Percentiles rank a stretch among this genome's conserved stretches.
These are phyloP conservation scores for Dipteronia sinensis DNA, from an alignment of 345 rosid genomes.

Conservation along the genomic window DNA sequence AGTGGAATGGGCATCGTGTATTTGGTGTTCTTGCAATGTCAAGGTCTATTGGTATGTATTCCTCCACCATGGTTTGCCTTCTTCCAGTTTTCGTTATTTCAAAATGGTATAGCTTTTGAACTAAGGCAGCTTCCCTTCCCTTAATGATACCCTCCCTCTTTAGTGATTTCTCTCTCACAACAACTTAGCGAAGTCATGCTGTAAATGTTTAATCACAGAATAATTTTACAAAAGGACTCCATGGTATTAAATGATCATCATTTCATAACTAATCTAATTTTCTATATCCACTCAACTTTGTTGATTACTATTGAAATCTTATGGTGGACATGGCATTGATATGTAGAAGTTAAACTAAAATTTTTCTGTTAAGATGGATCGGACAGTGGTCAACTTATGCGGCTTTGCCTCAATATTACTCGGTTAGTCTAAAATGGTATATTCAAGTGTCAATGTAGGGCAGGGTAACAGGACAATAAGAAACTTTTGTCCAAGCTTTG, in stretches of 20 bases:
- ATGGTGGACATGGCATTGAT: not conserved
- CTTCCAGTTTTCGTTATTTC: not conserved
- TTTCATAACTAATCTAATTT: not conserved
- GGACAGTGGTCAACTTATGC: not conserved
- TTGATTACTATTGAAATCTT: not conserved
- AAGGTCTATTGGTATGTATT: conserved; percentile 79
- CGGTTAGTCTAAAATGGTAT: not conserved
- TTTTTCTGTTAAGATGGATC: not conserved
- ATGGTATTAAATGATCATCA: not conserved
- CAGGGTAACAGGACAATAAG: too few relatives aligned
- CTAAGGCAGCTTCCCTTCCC: not conserved
- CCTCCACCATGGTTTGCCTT: not conserved
- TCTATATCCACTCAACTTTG: not conserved
- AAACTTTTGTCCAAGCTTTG: not conserved
- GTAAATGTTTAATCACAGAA: not conserved
- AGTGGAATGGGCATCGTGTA: conserved; percentile 97
- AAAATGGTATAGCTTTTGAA: not conserved
- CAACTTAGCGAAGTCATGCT: not conserved
- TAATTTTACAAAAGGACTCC: not conserved
- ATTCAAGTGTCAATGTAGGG: not conserved
- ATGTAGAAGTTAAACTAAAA: not conserved
- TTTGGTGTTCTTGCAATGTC: conserved; percentile 99
- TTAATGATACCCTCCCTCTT: not conserved
- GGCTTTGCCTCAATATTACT: not conserved
- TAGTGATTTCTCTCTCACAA: not conserved